phyloP scores from a whole-genome alignment of 352 stramenopile genomes.

The Thraustochytrium striatum region DNA sequence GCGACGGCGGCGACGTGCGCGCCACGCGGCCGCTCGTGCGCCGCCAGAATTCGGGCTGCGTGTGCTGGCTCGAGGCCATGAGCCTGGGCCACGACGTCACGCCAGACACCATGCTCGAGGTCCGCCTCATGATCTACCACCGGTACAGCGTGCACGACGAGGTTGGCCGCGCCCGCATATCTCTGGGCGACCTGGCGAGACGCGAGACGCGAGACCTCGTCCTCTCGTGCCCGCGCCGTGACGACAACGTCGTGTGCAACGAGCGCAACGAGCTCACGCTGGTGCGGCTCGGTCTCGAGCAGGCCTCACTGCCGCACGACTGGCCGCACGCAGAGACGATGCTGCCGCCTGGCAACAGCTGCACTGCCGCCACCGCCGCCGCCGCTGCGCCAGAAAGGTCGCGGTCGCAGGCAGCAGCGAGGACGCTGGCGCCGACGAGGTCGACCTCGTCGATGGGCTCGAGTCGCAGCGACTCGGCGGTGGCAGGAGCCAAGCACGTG shows the following conservation, averaged over 20 bases:
- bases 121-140: constrained; percentile 22
- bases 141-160: constrained; percentile 7
- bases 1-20: not conserved
- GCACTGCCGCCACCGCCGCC: not conserved
- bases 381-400: no score
- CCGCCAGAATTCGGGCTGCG: not conserved
- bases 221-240: not conserved
- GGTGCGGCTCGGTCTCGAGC: not conserved
- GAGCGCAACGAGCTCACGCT: not conserved
- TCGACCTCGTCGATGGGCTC: no score
- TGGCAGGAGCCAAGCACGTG: no score
- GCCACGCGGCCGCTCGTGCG: not conserved
- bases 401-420: no score
- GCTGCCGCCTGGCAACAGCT: not conserved
- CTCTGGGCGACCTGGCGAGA: not conserved
- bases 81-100: not conserved
- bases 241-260: not conserved
- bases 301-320: not conserved
- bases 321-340: not conserved
- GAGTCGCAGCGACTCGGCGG: no score
- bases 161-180: not conserved
- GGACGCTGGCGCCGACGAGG: not conserved
- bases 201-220: not conserved
- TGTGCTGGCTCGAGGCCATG: constrained; percentile 32
- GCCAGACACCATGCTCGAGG: not conserved